phyloP scores from a whole-genome alignment of 202 grass and related monocot genomes.

The Digitaria exilis region DNA sequence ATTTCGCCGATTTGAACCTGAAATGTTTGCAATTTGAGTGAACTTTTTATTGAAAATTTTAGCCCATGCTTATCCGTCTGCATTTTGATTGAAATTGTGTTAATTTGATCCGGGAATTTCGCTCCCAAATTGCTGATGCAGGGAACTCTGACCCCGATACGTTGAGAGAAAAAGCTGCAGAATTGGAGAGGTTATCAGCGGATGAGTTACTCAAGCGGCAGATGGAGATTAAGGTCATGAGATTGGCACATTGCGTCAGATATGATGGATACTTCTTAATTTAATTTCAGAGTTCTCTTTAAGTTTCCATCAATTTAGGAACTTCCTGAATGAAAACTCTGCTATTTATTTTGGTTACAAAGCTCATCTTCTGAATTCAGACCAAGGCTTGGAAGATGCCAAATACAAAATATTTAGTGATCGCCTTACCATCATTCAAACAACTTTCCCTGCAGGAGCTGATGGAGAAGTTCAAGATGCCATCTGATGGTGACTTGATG shows the following conservation, averaged over 20 bases:
- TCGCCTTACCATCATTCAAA: not conserved
- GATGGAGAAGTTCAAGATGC: conserved; percentile 83
- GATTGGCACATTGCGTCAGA: not conserved
- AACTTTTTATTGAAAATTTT: not conserved
- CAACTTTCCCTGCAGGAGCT: conserved; percentile 58
- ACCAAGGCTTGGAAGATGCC: not conserved
- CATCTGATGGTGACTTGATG: conserved; percentile 90
- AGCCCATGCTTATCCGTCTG: not conserved
- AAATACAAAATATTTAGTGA: not conserved
- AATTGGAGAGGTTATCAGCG: conserved; percentile 57
- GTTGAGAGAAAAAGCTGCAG: conserved; percentile 71
- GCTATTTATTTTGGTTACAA: not conserved
- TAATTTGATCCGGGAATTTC: not conserved
- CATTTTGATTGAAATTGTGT: not conserved
- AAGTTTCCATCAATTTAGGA: not conserved
- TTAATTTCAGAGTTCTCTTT: not conserved
- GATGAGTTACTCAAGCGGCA: conserved; percentile 67
- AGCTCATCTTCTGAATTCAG: not conserved
- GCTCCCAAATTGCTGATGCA: conserved; percentile 21
- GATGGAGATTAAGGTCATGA: conserved; percentile 71
- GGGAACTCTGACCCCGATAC: conserved; percentile 89
- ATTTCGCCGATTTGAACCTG: not conserved
- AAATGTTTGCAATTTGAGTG: not conserved
- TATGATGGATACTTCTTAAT: not conserved
- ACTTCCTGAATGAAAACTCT: not conserved